These are phyloP conservation scores for Chenopodium berlandieri DNA, from an alignment of 148 eudicot species.

Conservation along the genomic window DNA sequence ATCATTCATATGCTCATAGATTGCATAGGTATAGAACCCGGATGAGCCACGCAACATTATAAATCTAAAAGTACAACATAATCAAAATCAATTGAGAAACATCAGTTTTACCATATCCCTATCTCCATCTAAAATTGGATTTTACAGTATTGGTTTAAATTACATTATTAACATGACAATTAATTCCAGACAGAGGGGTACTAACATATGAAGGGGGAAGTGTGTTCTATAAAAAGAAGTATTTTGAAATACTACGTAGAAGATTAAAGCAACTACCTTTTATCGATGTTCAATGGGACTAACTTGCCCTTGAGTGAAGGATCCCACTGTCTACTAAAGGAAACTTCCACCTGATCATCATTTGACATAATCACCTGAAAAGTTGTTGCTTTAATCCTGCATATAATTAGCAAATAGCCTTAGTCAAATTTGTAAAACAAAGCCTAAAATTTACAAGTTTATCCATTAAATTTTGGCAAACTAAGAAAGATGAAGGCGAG, in stretches of 20 bases:
- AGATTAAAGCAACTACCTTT: constrained; percentile 48
- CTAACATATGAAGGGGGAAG: not conserved
- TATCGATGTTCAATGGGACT: constrained; percentile 80
- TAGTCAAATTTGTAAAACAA: not conserved
- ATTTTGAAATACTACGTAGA: not conserved
- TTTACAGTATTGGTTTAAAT: not conserved
- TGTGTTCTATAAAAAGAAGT: not conserved
- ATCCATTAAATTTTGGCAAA: not conserved
- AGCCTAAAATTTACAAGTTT: not conserved
- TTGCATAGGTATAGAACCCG: constrained; percentile 84
- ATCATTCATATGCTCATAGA: constrained; percentile 59
- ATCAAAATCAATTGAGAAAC: not conserved
- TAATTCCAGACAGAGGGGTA: too few species aligned
- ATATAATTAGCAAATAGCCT: not conserved
- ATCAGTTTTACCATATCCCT: not conserved
- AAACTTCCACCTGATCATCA: constrained; percentile 76
- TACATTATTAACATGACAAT: too few species aligned
- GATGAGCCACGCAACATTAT: constrained; percentile 74
- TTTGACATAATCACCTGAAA: constrained; percentile 57
- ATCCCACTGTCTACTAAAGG: constrained; percentile 82
- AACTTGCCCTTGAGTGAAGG: constrained; percentile 61
- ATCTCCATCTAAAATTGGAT: not conserved
- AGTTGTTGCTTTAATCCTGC: constrained; percentile 60
- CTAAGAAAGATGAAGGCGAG: not conserved
- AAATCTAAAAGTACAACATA: constrained; percentile 45